Conservation (phyloP, 2,329 filamentous ascomycete genomes). For the Penicillium thymicola region DNA sequence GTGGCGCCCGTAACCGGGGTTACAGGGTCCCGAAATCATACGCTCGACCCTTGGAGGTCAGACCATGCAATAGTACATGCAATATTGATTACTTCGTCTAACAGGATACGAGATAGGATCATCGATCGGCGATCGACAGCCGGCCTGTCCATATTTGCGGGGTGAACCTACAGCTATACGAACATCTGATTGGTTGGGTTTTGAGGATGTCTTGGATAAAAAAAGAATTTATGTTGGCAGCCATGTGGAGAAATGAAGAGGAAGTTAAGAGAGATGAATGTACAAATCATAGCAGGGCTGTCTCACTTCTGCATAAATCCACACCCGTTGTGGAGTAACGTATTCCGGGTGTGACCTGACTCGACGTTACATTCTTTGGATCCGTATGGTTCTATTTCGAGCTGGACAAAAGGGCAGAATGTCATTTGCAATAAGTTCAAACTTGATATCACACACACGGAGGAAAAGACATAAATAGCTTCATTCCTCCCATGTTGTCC, state of each 20-base stretch:
- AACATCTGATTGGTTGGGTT: constrained; percentile 1
- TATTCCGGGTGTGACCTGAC: background rate
- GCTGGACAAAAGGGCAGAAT: background rate
- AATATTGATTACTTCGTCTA: background rate
- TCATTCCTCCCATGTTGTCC: background rate
- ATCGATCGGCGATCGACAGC: constrained; percentile 1
- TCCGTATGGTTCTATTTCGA: constrained; percentile 1
- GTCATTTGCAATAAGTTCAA: background rate
- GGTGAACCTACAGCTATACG: background rate
- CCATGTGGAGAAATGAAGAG: background rate
- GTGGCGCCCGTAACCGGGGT: background rate
- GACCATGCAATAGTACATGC: background rate
- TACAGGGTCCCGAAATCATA: background rate
- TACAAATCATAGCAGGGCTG: constrained; percentile 5
- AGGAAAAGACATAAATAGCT: background rate
- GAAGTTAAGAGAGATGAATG: background rate
- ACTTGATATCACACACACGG: background rate
- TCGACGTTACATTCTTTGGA: background rate
- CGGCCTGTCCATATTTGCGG: background rate
- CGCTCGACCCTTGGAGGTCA: background rate
- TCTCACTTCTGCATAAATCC: background rate
- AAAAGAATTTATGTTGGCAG: background rate
- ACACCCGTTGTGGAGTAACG: constrained; percentile 1
- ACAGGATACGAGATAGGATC: background rate
- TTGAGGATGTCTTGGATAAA: constrained; percentile 3